Evolutionary conservation across 176 grass and related monocot species (phyloP).

Genomic region (Bromus sterilis): DNA sequence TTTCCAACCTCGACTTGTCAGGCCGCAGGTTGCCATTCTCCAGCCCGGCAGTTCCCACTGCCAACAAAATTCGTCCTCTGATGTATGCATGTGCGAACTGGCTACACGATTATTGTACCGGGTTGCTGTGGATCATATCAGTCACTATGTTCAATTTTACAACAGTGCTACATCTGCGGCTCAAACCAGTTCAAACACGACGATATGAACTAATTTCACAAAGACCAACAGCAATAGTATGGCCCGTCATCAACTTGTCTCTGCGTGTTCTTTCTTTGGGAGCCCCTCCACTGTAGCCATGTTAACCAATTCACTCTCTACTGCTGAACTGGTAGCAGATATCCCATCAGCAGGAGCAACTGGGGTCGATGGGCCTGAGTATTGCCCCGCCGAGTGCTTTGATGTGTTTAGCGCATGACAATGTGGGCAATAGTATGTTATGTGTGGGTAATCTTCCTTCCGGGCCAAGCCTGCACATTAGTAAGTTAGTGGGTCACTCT

Average conservation of each 20-base stretch:
- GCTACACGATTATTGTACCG: not conserved
- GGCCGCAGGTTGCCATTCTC: not conserved
- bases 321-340: slow-evolving; percentile 17
- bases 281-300: slow-evolving; percentile 32
- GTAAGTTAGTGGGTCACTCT: not conserved
- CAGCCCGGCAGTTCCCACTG: slow-evolving; percentile 4
- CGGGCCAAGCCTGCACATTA: slow-evolving; percentile 63
- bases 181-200: slow-evolving; percentile 27
- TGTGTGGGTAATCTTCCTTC: slow-evolving; percentile 85
- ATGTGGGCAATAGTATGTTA: slow-evolving; percentile 93
- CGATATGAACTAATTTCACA: slow-evolving; percentile 32
- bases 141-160: slow-evolving; percentile 45
- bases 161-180: slow-evolving; percentile 32
- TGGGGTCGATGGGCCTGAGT: slow-evolving; percentile 26
- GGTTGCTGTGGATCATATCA: slow-evolving; percentile 26
- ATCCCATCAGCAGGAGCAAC: slow-evolving; percentile 36
- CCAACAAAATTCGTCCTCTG: slow-evolving; percentile 32
- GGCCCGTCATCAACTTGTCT: slow-evolving; percentile 19
- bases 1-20: not conserved
- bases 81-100: slow-evolving; percentile 28
- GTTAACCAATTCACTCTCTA: slow-evolving; percentile 38
- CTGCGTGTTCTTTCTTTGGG: slow-evolving; percentile 27
- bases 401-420: slow-evolving; percentile 75
- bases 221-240: not conserved
- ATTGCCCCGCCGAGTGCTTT: slow-evolving; percentile 39